Evolutionary conservation across 768 basidiomycete genomes (phyloP).

Genomic region (Mycena galopus): DNA sequence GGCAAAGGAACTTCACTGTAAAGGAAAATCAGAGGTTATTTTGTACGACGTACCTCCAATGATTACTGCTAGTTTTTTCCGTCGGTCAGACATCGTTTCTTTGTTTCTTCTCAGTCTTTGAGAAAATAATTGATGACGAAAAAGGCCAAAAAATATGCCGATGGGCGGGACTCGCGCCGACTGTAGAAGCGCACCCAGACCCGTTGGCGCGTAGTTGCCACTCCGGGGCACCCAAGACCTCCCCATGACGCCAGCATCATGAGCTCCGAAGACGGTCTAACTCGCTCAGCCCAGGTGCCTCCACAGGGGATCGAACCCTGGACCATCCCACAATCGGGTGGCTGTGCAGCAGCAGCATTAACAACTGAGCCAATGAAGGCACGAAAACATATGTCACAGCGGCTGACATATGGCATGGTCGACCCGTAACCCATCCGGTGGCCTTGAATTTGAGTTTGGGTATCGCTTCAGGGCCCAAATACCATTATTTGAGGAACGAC

Average conservation of each 20-base stretch:
- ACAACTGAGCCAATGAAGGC: neutral
- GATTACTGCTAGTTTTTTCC: too few relatives aligned
- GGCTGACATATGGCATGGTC: too few relatives aligned
- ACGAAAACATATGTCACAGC: neutral
- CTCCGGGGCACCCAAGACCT: neutral
- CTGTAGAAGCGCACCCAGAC: neutral
- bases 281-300: neutral
- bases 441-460: too few relatives aligned
- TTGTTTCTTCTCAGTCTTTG: too few relatives aligned
- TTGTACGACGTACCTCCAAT: too few relatives aligned
- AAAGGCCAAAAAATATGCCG: constrained; percentile 6
- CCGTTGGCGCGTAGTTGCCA: neutral
- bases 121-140: too few relatives aligned
- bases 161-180: neutral
- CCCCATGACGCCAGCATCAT: neutral
- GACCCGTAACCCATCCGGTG: too few relatives aligned
- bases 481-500: too few relatives aligned
- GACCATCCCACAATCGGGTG: neutral
- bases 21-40: too few relatives aligned
- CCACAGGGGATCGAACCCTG: neutral
- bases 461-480: too few relatives aligned
- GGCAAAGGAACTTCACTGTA: too few relatives aligned
- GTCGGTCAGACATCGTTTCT: too few relatives aligned
- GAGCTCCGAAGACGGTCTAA: neutral
- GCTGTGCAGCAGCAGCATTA: neutral